Base-by-base conservation (phyloP, 2,329 filamentous ascomycete species). In the Thyridium curvatum region DNA sequence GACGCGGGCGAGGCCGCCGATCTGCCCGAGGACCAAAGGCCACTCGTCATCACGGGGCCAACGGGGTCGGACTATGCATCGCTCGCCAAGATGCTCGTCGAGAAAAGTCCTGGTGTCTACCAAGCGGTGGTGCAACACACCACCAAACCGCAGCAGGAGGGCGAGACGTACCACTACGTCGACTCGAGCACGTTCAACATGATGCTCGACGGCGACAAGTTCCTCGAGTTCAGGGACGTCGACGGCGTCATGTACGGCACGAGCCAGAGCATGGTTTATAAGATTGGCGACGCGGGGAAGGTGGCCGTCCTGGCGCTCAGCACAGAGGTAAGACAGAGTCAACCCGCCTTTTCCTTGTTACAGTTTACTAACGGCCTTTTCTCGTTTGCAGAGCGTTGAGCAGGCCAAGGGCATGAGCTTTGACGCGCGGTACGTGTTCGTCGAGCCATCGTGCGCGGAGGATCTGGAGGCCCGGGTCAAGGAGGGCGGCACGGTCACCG, bases 21-120 rank as follows among this genome's bases (percentile, higher is more conserved):
- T 28, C 59, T 69, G 45, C 77, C 75, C 4, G 56, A 64, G 16
- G 68, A 79, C 47, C 63, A 58, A 35, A 65, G 64, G 4, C 63
- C 74, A 6, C 76, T 91, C 44, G 74, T 91, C 45, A 67, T 93
- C 45, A 79, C 79, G 8, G 84, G 83, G 3, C 76, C 80, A 5
- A 68, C 66, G 6, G 75, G 75, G 39, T 67, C 71, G 8, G 80
- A 79, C 33, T 85, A 83, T 55, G 75, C 77, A 13, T 76, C 74
- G 2, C 63, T 90, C 32, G 64, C 82, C 38, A 72, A 72, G 41
- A 72, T 74, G 46, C 71, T 93, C 13, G 64, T 84, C 46, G 72
- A 78, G 18, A 71, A 74, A 40, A 77, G 79, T 54, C 77, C 76
- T 7, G 74, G 77, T 37, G 77, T 78, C 15, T 88, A 91, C 51